phyloP scores from a whole-genome alignment of 2,329 filamentous ascomycete genomes.

The Ascochyta lentis region DNA sequence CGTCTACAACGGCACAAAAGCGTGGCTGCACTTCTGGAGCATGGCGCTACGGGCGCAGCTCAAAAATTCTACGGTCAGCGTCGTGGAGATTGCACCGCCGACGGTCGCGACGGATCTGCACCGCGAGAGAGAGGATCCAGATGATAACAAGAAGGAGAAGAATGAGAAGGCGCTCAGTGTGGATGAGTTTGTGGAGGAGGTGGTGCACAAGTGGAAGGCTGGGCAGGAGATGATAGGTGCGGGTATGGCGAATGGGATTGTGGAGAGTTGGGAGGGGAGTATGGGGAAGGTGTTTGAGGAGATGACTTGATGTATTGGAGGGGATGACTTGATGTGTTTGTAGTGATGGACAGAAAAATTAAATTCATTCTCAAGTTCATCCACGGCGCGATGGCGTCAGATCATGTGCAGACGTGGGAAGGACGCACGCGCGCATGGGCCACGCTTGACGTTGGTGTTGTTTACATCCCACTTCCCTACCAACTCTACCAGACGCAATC shows the following conservation, averaged over 20 bases:
- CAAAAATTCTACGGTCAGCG: conserved; percentile 51
- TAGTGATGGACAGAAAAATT: background rate
- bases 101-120: conserved; percentile 63
- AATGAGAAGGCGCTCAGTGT: conserved; percentile 58
- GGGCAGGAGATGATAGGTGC: conserved; percentile 59
- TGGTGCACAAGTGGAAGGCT: conserved; percentile 54
- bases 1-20: conserved; percentile 66
- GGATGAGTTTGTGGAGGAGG: conserved; percentile 62
- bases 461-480: conserved; percentile 16
- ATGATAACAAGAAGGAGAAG: conserved; percentile 67
- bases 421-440: conserved; percentile 5
- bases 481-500: background rate
- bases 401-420: background rate
- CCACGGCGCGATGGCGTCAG: background rate
- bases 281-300: conserved; percentile 47
- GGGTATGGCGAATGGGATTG: conserved; percentile 51
- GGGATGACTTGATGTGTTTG: too few relatives aligned
- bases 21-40: conserved; percentile 64
- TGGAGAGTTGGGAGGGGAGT: conserved; percentile 54
- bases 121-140: conserved; percentile 61
- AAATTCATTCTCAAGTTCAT: background rate
- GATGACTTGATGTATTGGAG: conserved; percentile 5
- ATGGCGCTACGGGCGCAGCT: conserved; percentile 63
- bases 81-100: conserved; percentile 64
- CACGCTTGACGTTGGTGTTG: conserved; percentile 9